A percentile compares a stretch with the other conserved stretches of the same genome.
Conservation (phyloP, 192 early-diverging fungal species). For the Thoreauomyces humboldtii region DNA sequence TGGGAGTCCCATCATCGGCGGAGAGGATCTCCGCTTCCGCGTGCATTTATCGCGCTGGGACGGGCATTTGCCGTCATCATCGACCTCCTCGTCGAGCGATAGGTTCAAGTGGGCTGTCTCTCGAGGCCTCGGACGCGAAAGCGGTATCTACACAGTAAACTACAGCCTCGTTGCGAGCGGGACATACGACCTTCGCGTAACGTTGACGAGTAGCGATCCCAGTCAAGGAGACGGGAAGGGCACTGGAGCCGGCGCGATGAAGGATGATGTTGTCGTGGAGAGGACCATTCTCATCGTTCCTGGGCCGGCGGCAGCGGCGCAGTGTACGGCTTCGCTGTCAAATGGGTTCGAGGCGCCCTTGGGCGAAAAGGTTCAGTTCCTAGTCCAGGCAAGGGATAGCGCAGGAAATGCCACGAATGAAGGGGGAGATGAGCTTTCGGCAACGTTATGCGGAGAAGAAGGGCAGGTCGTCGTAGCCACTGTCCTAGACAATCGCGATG, state of each 20-base stretch:
- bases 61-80: background rate
- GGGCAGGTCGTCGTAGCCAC: background rate
- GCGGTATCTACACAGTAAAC: background rate
- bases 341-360: background rate
- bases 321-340: background rate
- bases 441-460: background rate
- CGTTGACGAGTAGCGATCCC: background rate
- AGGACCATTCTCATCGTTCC: too few species aligned
- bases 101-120: background rate
- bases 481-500: background rate
- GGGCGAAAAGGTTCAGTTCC: background rate
- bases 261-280: too few species aligned
- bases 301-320: background rate
- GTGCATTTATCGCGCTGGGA: background rate
- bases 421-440: background rate
- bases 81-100: background rate
- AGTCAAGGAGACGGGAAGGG: background rate
- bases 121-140: too few species aligned
- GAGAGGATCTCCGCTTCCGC: background rate
- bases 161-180: background rate
- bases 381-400: background rate
- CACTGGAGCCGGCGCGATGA: too few species aligned
- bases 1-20: background rate
- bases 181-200: background rate
- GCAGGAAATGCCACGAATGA: background rate